Percentiles rank a stretch among this genome's conserved stretches.
Conservation (phyloP, 106 monocot species). For the Dioscorea dumetorum region DNA sequence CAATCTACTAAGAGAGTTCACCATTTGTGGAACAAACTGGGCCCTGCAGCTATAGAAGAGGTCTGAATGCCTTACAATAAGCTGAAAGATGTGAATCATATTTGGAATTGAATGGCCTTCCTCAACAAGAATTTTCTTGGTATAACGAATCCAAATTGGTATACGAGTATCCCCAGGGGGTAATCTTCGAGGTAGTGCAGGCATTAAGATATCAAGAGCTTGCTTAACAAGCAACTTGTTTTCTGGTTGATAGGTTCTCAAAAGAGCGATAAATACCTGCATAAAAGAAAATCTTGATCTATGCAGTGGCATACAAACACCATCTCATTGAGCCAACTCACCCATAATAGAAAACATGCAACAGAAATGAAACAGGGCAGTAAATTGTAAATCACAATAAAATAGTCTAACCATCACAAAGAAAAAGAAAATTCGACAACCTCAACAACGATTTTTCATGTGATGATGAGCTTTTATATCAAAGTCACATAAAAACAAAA, state of each 20-base stretch:
- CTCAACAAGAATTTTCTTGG: slow-evolving; percentile 97
- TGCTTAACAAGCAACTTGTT: slow-evolving; percentile 89
- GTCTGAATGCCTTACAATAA: slow-evolving; percentile 93
- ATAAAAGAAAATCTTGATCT: background rate
- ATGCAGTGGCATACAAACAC: too few species aligned
- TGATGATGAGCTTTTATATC: too few species aligned
- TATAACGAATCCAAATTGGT: slow-evolving; percentile 98
- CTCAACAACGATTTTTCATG: too few species aligned
- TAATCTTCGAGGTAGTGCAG: slow-evolving; percentile 87
- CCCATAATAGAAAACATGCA: too few species aligned
- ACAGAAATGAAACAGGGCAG: too few species aligned
- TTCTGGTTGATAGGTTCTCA: slow-evolving; percentile 97
- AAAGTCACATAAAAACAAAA: too few species aligned
- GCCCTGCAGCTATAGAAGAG: slow-evolving; percentile 98
- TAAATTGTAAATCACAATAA: too few species aligned
- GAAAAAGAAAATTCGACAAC: too few species aligned
- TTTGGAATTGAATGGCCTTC: slow-evolving; percentile 99
- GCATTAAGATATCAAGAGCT: slow-evolving; percentile 98
- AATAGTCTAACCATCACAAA: too few species aligned
- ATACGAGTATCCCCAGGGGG: slow-evolving; percentile 89
- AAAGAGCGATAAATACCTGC: slow-evolving; percentile 96
- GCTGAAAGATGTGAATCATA: slow-evolving; percentile 99
- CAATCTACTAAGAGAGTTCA: slow-evolving; percentile 91
- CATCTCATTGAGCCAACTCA: too few species aligned
- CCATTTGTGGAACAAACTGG: slow-evolving; percentile 99